Conservation (phyloP, 2,329 filamentous ascomycete genomes). For the Dactylellina cionopaga region DNA sequence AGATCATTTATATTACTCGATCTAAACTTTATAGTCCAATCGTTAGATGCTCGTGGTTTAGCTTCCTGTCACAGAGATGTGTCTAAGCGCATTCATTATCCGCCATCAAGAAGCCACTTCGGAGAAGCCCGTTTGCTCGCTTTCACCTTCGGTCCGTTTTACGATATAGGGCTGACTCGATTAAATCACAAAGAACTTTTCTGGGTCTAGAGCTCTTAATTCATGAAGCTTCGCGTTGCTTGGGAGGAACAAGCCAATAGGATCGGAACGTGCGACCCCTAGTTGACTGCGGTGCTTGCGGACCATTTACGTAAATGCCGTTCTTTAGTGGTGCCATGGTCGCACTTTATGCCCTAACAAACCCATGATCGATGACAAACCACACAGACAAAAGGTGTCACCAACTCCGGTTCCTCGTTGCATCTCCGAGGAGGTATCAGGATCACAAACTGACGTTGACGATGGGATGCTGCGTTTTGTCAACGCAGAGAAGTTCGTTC, state of each 20-base stretch:
- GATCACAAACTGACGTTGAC: neutral
- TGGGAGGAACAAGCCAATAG: slow-evolving; percentile 25
- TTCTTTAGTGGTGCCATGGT: slow-evolving; percentile 12
- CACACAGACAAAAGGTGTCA: slow-evolving; percentile 16
- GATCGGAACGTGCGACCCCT: slow-evolving; percentile 7
- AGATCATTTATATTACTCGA: slow-evolving; percentile 49
- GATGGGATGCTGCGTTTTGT: neutral
- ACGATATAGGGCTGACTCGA: slow-evolving; percentile 41
- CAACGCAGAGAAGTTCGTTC: no score
- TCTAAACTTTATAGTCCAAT: slow-evolving; percentile 38
- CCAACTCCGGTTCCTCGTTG: neutral
- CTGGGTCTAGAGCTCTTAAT: slow-evolving; percentile 35
- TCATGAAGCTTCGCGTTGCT: slow-evolving; percentile 26
- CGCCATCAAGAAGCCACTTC: no score
- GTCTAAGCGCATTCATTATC: no score
- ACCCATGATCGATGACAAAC: slow-evolving; percentile 13
- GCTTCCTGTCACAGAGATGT: no score
- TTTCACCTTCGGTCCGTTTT: neutral
- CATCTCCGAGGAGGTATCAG: slow-evolving; percentile 31
- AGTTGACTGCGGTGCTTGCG: slow-evolving; percentile 17
- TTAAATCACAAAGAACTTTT: neutral
- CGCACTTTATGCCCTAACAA: neutral
- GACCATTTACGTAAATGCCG: slow-evolving; percentile 48
- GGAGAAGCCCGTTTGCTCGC: slow-evolving; percentile 36
- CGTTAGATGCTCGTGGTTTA: slow-evolving; percentile 40